These are phyloP conservation scores for Mycosphaerelloides madeirae DNA, from an alignment of 2,329 filamentous ascomycete species.

Conservation along the genomic window DNA sequence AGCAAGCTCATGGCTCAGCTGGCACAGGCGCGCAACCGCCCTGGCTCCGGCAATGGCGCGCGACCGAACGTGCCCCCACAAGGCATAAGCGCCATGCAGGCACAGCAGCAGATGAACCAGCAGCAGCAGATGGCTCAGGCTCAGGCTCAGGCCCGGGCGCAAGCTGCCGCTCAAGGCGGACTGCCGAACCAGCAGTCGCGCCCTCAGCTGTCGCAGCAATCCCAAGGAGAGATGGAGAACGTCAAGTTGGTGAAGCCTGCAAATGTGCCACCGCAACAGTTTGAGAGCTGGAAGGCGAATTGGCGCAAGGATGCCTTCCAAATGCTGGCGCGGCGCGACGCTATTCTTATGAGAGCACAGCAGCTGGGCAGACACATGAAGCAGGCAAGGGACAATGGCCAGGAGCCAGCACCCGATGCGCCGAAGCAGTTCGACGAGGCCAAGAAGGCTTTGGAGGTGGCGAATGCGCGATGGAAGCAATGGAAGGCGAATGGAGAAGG, in stretches of 20 bases:
- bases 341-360: slow-evolving; percentile 10
- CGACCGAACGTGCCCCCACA: slow-evolving; percentile 11
- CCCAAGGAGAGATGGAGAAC: slow-evolving; percentile 8
- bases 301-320: slow-evolving; percentile 5
- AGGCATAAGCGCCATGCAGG: slow-evolving; percentile 7
- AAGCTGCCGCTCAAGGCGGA: slow-evolving; percentile 8
- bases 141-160: slow-evolving; percentile 11
- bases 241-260: slow-evolving; percentile 14
- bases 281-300: slow-evolving; percentile 10
- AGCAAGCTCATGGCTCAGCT: slow-evolving; percentile 41
- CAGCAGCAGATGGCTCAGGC: slow-evolving; percentile 11
- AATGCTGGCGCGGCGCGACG: slow-evolving; percentile 13
- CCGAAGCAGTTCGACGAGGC: slow-evolving; percentile 11
- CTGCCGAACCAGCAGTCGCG: slow-evolving; percentile 17
- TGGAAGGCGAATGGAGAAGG: slow-evolving; percentile 17
- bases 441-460: slow-evolving; percentile 12
- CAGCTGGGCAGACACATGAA: slow-evolving; percentile 9
- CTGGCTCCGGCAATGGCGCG: slow-evolving; percentile 18
- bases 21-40: slow-evolving; percentile 14
- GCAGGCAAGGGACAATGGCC: slow-evolving; percentile 10
- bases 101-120: slow-evolving; percentile 15
- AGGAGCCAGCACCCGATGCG: slow-evolving; percentile 7
- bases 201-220: slow-evolving; percentile 7
- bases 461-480: slow-evolving; percentile 12
- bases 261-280: slow-evolving; percentile 10